Evolutionary conservation across 352 stramenopile species (phyloP).

Genomic region (Phytopythium montanum): DNA sequence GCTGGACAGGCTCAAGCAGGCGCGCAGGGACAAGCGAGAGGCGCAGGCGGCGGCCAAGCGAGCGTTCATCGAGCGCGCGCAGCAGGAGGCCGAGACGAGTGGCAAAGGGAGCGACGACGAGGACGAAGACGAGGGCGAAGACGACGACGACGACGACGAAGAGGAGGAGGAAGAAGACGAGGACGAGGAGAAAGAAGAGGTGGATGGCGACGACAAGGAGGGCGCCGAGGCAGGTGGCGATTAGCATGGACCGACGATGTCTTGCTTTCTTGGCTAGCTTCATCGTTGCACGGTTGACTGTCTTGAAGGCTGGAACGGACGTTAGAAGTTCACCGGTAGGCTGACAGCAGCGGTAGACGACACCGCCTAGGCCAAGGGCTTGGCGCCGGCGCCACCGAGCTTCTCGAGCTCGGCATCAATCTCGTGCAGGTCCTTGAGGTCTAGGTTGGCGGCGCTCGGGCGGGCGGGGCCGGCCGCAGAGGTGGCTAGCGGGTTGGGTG

Average conservation of each 20-base stretch:
- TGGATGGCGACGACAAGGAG: constrained; percentile 14
- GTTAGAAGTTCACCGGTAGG: not conserved
- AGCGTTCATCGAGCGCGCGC: constrained; percentile 38
- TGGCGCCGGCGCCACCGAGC: constrained; percentile 35
- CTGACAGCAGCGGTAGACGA: not conserved
- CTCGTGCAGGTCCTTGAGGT: constrained; percentile 58
- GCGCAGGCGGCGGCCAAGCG: constrained; percentile 48
- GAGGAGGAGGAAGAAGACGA: constrained; percentile 18
- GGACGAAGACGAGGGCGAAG: constrained; percentile 15
- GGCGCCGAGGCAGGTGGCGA: constrained; percentile 18
- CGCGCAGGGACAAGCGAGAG: constrained; percentile 49
- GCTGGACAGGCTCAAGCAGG: constrained; percentile 45
- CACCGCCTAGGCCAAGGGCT: constrained; percentile 10
- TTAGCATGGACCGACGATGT: constrained; percentile 13
- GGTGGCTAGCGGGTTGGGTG: constrained; percentile 29
- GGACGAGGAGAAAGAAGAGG: constrained; percentile 15
- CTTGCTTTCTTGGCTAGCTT: constrained; percentile 10
- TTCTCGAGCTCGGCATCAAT: constrained; percentile 74
- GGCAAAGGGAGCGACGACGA: constrained; percentile 7
- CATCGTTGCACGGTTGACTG: constrained; percentile 14
- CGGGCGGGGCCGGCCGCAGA: not conserved
- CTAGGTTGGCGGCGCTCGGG: constrained; percentile 19
- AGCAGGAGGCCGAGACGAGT: constrained; percentile 10
- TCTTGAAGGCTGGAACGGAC: not conserved
- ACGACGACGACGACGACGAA: constrained; percentile 17